phyloP scores from a whole-genome alignment of 2,329 filamentous ascomycete genomes.

The Fusarium coicis region DNA sequence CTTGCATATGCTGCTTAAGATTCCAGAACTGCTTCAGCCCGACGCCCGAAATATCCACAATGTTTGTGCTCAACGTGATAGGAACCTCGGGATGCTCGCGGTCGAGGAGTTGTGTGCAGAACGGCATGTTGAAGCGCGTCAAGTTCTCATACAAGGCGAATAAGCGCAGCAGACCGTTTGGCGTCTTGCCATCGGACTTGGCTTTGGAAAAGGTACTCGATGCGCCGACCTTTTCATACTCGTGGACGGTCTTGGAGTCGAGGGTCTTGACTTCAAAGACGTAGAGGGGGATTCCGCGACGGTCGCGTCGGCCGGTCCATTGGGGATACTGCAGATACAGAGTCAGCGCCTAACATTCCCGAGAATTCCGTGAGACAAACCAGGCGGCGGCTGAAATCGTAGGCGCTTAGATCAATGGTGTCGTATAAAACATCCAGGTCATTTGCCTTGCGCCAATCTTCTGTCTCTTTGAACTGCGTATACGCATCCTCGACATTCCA shows the following conservation, averaged over 20 bases:
- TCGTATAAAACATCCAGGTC: constrained; percentile 82
- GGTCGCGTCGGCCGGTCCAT: constrained; percentile 93
- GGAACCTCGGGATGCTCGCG: constrained; percentile 82
- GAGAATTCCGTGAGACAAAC: constrained; percentile 54
- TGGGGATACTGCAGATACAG: constrained; percentile 78
- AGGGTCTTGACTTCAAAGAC: constrained; percentile 88
- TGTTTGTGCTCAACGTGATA: constrained; percentile 92
- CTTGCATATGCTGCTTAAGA: constrained; percentile 92
- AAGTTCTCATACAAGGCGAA: constrained; percentile 96
- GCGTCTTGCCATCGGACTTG: constrained; percentile 72
- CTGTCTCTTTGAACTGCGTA: constrained; percentile 86
- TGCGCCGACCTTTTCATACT: constrained; percentile 76
- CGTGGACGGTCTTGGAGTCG: constrained; percentile 81
- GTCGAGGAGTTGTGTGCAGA: constrained; percentile 80
- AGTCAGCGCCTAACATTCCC: constrained; percentile 6
- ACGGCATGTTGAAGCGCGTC: constrained; percentile 84
- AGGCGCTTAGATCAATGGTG: constrained; percentile 86
- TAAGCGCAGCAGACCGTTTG: constrained; percentile 81
- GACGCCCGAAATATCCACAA: constrained; percentile 90
- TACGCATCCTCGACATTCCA: constrained; percentile 83
- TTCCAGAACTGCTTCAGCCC: constrained; percentile 97
- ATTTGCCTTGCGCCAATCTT: constrained; percentile 86
- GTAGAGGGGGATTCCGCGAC: constrained; percentile 90
- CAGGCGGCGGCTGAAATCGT: constrained; percentile 81
- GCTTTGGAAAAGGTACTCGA: constrained; percentile 69